phyloP scores from a whole-genome alignment of 768 basidiomycete genomes.

The Rhodotorula paludigena region DNA sequence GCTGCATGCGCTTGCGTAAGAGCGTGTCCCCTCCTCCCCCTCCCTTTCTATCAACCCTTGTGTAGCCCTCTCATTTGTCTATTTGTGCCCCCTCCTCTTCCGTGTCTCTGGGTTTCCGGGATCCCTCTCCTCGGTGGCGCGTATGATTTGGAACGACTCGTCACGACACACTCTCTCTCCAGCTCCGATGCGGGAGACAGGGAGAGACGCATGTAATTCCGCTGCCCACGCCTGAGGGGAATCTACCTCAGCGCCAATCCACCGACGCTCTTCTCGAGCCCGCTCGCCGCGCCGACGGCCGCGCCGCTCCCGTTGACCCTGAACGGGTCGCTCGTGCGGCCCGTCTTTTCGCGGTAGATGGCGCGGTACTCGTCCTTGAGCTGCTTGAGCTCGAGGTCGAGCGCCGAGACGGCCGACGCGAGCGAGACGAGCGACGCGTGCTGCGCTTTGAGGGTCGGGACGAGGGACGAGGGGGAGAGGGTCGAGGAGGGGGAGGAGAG shows the following conservation, averaged over 20 bases:
- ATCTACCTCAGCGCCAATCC: conserved; percentile 21
- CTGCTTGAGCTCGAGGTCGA: conserved; percentile 31
- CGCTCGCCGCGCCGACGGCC: not conserved
- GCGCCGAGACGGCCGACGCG: conserved; percentile 25
- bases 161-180: not conserved
- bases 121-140: no score
- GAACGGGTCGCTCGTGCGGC: conserved; percentile 38
- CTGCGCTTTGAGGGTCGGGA: conserved; percentile 40
- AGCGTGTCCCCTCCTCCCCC: no score
- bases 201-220: no score
- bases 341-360: conserved; percentile 40
- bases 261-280: conserved; percentile 17
- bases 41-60: no score
- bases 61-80: no score
- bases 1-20: not conserved
- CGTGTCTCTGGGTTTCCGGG: no score
- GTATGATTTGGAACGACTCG: not conserved
- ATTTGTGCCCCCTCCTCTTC: no score
- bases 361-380: conserved; percentile 38
- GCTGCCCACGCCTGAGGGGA: no score
- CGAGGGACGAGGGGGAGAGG: conserved; percentile 28
- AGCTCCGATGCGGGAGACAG: no score
- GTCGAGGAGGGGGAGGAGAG: not conserved
- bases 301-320: not conserved
- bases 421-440: conserved; percentile 37